A percentile compares a stretch with the other conserved stretches of the same genome.
Conservation (phyloP, 2,329 filamentous ascomycete genomes). For the Epichloe coenophiala region DNA sequence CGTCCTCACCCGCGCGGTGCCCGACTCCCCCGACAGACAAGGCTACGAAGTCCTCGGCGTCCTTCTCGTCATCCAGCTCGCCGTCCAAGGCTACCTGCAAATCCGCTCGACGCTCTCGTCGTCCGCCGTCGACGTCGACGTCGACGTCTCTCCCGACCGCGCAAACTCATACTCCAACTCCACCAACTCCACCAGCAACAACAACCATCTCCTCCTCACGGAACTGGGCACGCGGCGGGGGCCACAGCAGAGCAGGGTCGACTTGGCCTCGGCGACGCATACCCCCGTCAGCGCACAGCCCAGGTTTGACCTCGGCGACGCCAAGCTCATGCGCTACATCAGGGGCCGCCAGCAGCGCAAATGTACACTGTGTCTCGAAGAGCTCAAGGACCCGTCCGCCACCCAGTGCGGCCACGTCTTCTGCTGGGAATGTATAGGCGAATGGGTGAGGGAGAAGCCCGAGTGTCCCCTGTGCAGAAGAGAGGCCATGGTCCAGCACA, state of each 20-base stretch:
- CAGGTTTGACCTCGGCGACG: conserved; percentile 53
- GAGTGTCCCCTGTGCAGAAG: conserved; percentile 91
- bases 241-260: conserved; percentile 21
- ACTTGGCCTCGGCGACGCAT: conserved; percentile 40
- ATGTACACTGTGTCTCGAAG: conserved; percentile 86
- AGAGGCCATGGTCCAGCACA: conserved; percentile 70
- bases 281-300: conserved; percentile 34
- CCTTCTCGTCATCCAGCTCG: conserved; percentile 73
- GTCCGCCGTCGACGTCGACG: conserved; percentile 1
- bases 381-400: conserved; percentile 79
- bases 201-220: conserved; percentile 52
- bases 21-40: conserved; percentile 44
- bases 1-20: conserved; percentile 75
- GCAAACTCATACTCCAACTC: conserved; percentile 36
- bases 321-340: conserved; percentile 67
- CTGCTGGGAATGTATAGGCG: conserved; percentile 89
- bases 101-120: conserved; percentile 47
- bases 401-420: conserved; percentile 95
- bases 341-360: conserved; percentile 68
- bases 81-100: conserved; percentile 73
- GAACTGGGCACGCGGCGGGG: conserved; percentile 7
- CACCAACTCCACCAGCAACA: conserved; percentile 19
- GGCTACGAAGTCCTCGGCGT: conserved; percentile 94
- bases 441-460: conserved; percentile 92
- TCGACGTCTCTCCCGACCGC: conserved; percentile 50